phyloP scores from a whole-genome alignment of 2,329 filamentous ascomycete species.

The Botrytis paeoniae region DNA sequence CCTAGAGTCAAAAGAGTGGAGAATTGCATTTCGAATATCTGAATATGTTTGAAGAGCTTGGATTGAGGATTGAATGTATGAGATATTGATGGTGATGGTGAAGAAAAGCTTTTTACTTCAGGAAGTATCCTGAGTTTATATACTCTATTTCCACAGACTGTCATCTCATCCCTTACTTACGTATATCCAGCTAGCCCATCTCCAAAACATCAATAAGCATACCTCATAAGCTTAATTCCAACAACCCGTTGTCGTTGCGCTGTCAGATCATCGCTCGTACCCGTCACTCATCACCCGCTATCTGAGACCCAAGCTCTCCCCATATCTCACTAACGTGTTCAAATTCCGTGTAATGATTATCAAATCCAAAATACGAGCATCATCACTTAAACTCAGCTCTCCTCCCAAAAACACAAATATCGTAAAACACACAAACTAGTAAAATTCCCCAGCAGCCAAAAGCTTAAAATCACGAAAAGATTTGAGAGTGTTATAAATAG shows the following conservation, averaged over 20 bases:
- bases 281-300: background rate
- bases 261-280: background rate
- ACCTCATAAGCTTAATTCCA: background rate
- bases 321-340: background rate
- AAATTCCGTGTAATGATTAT: background rate
- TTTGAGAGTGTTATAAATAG: background rate
- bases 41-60: background rate
- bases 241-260: no score
- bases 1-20: constrained; percentile 9
- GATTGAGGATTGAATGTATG: background rate
- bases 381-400: background rate
- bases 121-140: background rate
- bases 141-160: background rate
- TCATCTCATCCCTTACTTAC: background rate
- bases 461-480: background rate
- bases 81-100: background rate
- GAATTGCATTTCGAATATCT: constrained; percentile 13
- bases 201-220: background rate
- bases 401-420: background rate
- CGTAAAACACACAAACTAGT: background rate
- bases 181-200: background rate
- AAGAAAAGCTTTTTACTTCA: background rate
- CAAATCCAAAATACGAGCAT: background rate
- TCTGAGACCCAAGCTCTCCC: background rate
- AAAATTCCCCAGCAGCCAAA: background rate